A percentile compares a stretch with the other conserved stretches of the same genome.
Conservation (phyloP, 225 moss, liverwort and hornwort species). For the Thuidium tamariscinum region DNA sequence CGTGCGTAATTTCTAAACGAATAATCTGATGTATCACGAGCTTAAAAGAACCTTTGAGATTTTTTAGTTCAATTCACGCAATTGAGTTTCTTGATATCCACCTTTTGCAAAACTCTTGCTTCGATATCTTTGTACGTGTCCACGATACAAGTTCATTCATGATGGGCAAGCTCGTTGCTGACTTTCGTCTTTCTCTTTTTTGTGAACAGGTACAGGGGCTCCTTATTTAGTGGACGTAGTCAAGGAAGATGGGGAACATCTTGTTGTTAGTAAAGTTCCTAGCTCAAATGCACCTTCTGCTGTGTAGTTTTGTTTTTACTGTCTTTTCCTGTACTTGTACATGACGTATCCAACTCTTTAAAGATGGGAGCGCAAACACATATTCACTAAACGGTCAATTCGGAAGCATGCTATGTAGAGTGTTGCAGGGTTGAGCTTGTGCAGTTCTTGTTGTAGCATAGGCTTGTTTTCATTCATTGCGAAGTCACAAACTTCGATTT, state of each 20-base stretch:
- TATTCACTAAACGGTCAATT: neutral
- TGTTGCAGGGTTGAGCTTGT: neutral
- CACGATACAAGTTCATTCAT: neutral
- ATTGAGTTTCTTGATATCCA: neutral
- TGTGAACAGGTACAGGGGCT: conserved; percentile 29
- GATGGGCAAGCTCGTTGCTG: neutral
- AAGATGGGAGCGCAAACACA: neutral
- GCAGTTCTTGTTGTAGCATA: neutral
- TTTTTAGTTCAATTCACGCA: neutral
- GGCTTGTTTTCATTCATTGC: neutral
- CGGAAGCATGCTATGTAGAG: neutral
- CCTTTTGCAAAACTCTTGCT: neutral
- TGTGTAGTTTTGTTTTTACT: neutral
- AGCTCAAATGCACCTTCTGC: neutral
- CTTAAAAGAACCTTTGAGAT: neutral
- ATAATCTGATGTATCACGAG: neutral
- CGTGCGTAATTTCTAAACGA: neutral
- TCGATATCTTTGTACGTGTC: neutral
- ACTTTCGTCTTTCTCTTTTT: neutral
- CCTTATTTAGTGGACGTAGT: conserved; percentile 48
- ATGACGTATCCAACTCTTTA: neutral
- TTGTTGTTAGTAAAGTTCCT: conserved; percentile 22
- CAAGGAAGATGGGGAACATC: conserved; percentile 48
- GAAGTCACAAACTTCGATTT: neutral
- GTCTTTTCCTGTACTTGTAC: neutral